Base-by-base conservation (phyloP, 371 early-diverging fungal genomes). In the Mucor ambiguus region DNA sequence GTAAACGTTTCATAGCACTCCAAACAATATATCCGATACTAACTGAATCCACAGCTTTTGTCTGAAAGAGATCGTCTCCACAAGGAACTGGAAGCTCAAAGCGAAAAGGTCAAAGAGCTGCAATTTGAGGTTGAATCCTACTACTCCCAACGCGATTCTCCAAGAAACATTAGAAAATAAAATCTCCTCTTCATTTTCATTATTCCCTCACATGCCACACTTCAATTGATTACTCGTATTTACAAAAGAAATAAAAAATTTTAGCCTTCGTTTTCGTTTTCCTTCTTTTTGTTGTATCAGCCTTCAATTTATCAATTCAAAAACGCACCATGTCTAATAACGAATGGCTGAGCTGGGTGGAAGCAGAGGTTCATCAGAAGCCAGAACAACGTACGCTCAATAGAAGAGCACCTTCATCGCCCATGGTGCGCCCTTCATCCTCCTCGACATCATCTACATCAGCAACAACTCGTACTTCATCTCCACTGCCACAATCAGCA, bases 1-100 rank as follows among this genome's bases (percentile, higher is more conserved):
- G 90, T 93, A 78, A 35, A 12, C 22, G 52, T 24, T 33, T 7
- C 16, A 12, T 46, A 43, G 16, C 32, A 30, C 2, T 24, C 14
- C 35, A 14, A 44, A 18, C 41, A 26, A 60, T 20, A 60, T 29
- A 44, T 18, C n/a, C 43, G 6, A 29, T 20, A 16, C 12, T 62
- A n/a, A 54, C 18, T 16, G n/a, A 18, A n/a, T 37, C 14, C 14
- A 26, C 74, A 94, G 91, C 82, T 96, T 11, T 92, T 97, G 81
- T 89, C 91, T 71, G 98, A 98, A 84, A 89, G 98, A 64, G 98
- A 96, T 74, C 91, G 96, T 68, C 86, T 98, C 62, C 97, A 97
- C 85, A 92, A 95, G 75, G 97, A 98, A 68, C 85, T 98, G 66
- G 98, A 98, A 78, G 81, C 88, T 54, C 95, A 96, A 75, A 96